A percentile compares a stretch with the other conserved stretches of the same genome.
Evolutionary conservation across 1,139 yeast genomes (phyloP).

Genomic region (Geotrichum candidum): DNA sequence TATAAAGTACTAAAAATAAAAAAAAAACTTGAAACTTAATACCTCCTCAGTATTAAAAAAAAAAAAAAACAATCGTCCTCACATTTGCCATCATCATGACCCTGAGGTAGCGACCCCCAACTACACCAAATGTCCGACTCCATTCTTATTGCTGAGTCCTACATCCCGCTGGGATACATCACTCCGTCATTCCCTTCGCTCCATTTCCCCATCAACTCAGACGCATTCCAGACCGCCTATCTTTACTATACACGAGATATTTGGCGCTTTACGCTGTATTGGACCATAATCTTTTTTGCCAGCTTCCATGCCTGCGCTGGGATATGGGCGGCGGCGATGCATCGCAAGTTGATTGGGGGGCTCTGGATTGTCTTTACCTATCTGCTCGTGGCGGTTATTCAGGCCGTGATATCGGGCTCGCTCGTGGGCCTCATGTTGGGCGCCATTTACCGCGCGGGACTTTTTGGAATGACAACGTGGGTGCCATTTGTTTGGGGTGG

Average conservation of each 20-base stretch:
- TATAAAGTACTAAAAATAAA: no score
- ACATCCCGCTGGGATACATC: conserved; percentile 73
- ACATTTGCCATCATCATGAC: neutral
- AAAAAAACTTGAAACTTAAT: no score
- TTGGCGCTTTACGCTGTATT: conserved; percentile 77
- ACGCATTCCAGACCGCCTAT: conserved; percentile 46
- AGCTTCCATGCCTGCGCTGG: conserved; percentile 65
- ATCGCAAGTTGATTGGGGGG: conserved; percentile 39
- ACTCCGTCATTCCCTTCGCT: conserved; percentile 79
- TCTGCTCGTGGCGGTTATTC: conserved; percentile 47
- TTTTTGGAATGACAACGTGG: conserved; percentile 85
- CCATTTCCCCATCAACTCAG: conserved; percentile 55
- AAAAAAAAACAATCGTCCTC: neutral
- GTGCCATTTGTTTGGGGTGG: conserved; percentile 79
- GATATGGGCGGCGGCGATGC: conserved; percentile 50
- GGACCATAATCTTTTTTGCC: conserved; percentile 66
- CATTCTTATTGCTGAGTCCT: conserved; percentile 6
- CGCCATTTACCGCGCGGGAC: conserved; percentile 66
- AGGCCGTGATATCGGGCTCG: conserved; percentile 67
- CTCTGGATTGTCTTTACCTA: conserved; percentile 41
- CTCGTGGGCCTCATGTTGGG: conserved; percentile 62
- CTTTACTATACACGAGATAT: conserved; percentile 67
- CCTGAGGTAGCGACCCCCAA: neutral
- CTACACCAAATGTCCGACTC: neutral
- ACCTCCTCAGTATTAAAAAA: no score